These are phyloP conservation scores for Dactylorhiza incarnata DNA, from an alignment of 106 monocot genomes.

Conservation along the genomic window DNA sequence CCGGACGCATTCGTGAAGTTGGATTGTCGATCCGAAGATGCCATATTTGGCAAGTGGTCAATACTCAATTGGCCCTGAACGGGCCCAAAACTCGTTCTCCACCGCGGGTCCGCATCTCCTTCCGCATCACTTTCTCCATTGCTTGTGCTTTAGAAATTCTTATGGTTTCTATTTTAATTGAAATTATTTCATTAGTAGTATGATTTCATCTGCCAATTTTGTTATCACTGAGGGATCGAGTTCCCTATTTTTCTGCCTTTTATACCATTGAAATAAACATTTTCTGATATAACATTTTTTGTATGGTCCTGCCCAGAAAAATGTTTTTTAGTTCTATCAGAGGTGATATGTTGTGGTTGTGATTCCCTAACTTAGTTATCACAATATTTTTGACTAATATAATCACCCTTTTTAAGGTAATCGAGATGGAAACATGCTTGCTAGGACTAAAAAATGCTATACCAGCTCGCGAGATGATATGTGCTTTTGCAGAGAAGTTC, in stretches of 20 bases:
- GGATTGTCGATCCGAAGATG: too few species aligned
- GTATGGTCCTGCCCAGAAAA: background rate
- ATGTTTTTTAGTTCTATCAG: background rate
- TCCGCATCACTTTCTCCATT: too few species aligned
- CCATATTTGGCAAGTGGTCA: too few species aligned
- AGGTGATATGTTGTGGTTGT: background rate
- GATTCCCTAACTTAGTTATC: background rate
- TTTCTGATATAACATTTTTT: background rate
- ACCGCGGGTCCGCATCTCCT: too few species aligned
- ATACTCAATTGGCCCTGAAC: too few species aligned
- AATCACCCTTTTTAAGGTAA: slow-evolving; percentile 7
- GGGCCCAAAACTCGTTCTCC: too few species aligned
- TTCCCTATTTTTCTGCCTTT: background rate
- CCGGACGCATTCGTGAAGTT: too few species aligned
- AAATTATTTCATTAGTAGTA: background rate
- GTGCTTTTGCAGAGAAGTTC: slow-evolving; percentile 74
- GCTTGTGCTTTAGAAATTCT: background rate
- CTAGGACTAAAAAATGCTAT: slow-evolving; percentile 54
- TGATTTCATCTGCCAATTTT: background rate
- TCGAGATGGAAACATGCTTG: slow-evolving; percentile 84
- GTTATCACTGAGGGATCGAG: background rate
- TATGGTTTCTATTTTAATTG: background rate
- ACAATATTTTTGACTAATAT: background rate
- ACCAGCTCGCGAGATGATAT: slow-evolving; percentile 58
- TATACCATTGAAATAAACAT: slow-evolving; percentile 1